Evolutionary conservation across 1,284 basidiomycete species (phyloP), one percentile per base, ranked within the genome.

Genomic region (Ceratobasidium sp.): DNA sequence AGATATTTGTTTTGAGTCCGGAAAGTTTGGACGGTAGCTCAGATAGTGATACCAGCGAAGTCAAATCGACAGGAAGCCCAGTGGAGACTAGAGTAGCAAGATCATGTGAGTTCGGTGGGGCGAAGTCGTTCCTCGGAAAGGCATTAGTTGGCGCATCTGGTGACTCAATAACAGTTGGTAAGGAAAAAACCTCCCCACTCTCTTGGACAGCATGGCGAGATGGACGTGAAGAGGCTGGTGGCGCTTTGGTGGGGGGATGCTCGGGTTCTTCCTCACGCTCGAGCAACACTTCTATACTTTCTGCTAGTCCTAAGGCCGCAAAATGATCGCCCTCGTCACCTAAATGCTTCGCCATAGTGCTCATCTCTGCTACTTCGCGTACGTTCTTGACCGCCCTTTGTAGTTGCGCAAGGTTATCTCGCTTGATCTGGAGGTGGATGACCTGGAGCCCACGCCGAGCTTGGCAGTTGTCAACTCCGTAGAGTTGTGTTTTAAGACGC

Each of bases 311-410:
- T 74, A 98, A 82, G 7, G 94, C 94, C 61, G 93, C 90, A 13
- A 88, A 88, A 92, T 94, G 97, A 79, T 96, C 93, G 0, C 93
- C 94, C 31, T 90, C 89, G 59, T 87, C 86, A 19, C 94, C 92
- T 62, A 97, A 81, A 58, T 88, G 86, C 76, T 86, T 88, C 24
- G 92, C 89, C 31, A 93, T 85, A 2, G 86, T 86, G 0, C 90
- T 85, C 84, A 93, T 90, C 79, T 95, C 93, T 73, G 92, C 88
- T 14, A 95, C 88, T 22, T 88, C 88, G 16, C 86, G 86, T 5
- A 98, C 84, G 73, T 89, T 86, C 76, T 86, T 87, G 63, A 94
- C 86, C 1, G 89, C 90, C 53, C 88, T 85, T 61, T 85, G 84
- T 7, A 94, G 87, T 29, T 84, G 81, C 14, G 84, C 83, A 34